phyloP scores from a whole-genome alignment of 768 basidiomycete genomes.

The Lactifluus piperatus region DNA sequence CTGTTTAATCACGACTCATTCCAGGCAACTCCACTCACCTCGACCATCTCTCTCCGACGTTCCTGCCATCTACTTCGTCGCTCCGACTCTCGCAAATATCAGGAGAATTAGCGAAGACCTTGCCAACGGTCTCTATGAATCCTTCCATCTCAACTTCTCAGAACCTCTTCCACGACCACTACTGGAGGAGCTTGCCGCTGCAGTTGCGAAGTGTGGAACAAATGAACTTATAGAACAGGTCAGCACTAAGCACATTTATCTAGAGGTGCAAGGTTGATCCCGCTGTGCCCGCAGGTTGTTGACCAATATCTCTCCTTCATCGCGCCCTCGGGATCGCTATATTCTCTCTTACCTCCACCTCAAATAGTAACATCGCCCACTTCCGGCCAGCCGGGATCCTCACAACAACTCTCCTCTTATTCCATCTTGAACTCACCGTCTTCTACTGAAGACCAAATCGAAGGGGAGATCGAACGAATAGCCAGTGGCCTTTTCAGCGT shows the following conservation, averaged over 20 bases:
- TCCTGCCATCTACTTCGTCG: conserved; percentile 93
- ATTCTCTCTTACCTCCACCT: conserved; percentile 72
- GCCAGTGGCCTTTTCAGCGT: conserved; percentile 89
- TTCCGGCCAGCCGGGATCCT: conserved; percentile 28
- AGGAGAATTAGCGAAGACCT: conserved; percentile 90
- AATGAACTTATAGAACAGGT: conserved; percentile 78
- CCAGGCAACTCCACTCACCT: conserved; percentile 81
- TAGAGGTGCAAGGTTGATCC: background rate
- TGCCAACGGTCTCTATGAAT: conserved; percentile 81
- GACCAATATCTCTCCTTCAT: conserved; percentile 98
- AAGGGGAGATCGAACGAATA: conserved; percentile 87
- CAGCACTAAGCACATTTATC: conserved; percentile 22
- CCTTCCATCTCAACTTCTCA: conserved; percentile 92
- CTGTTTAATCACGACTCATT: background rate
- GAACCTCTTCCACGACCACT: conserved; percentile 83
- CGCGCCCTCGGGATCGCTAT: conserved; percentile 83
- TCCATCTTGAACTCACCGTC: conserved; percentile 83
- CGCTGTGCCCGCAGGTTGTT: conserved; percentile 49
- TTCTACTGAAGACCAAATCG: conserved; percentile 84
- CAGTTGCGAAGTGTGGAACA: conserved; percentile 77
- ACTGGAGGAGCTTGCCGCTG: conserved; percentile 87
- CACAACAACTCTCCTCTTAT: conserved; percentile 55
- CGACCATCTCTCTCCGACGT: conserved; percentile 91
- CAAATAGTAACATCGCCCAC: conserved; percentile 30
- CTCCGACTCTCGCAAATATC: conserved; percentile 82